phyloP scores from a whole-genome alignment of 2,329 filamentous ascomycete species.

The Nakataea oryzae region DNA sequence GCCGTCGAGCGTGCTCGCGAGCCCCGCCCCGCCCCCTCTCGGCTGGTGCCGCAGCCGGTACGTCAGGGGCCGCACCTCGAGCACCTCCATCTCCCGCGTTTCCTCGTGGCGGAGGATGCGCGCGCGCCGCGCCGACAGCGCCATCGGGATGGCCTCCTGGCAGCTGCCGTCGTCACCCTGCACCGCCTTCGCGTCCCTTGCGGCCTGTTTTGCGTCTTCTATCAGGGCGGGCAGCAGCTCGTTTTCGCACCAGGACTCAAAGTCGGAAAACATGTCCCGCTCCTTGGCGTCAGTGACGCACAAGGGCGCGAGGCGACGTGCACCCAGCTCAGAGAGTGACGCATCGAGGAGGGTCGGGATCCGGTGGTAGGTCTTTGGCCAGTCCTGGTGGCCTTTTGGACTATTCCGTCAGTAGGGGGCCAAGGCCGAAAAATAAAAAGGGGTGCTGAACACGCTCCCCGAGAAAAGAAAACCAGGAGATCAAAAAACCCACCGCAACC shows the following conservation, averaged over 20 bases:
- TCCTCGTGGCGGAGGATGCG: conserved; percentile 30
- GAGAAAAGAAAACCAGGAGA: conserved; percentile 17
- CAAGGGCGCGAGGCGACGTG: conserved; percentile 26
- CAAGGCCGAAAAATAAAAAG: no score
- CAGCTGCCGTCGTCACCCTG: neutral
- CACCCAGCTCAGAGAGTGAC: conserved; percentile 30
- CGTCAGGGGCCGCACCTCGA: conserved; percentile 31
- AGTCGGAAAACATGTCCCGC: conserved; percentile 38
- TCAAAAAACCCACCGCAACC: neutral
- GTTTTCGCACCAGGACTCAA: conserved; percentile 35
- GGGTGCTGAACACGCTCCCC: no score
- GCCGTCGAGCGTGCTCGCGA: no score
- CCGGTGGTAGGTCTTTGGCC: conserved; percentile 34
- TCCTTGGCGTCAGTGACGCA: conserved; percentile 34
- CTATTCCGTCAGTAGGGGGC: no score
- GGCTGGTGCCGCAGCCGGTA: conserved; percentile 23
- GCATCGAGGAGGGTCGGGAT: conserved; percentile 38
- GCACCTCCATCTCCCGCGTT: conserved; percentile 32
- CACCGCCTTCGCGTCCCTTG: neutral
- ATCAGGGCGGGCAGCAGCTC: conserved; percentile 20
- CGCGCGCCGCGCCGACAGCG: conserved; percentile 18
- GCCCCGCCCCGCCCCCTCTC: neutral
- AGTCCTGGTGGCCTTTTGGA: conserved; percentile 21
- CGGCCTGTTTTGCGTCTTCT: conserved; percentile 11
- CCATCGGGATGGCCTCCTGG: neutral